A percentile compares a stretch with the other conserved stretches of the same genome.
Evolutionary conservation across 441 rosid genomes (phyloP).

Genomic region (Francoa sonchifolia): DNA sequence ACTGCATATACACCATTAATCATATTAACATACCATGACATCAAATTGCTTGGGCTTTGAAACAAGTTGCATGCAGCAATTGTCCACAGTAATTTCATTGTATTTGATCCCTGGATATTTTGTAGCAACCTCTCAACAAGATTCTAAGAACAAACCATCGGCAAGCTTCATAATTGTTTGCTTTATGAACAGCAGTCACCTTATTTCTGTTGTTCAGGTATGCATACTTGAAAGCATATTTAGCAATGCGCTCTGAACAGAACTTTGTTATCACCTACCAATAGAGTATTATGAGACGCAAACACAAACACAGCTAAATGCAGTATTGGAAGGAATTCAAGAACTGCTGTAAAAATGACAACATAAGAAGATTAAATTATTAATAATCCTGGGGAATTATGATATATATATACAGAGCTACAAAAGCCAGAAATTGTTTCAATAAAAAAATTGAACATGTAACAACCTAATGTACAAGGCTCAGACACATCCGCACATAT

Average conservation of each 20-base stretch:
- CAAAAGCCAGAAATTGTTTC: too few species aligned
- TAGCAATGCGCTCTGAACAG: conserved; percentile 17
- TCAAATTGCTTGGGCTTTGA: conserved; percentile 18
- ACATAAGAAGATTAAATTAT: too few species aligned
- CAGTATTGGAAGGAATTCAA: too few species aligned
- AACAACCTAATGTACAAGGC: too few species aligned
- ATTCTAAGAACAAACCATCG: conserved; percentile 18
- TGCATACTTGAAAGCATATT: conserved; percentile 17
- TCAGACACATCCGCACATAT: too few species aligned
- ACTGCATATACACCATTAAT: too few species aligned
- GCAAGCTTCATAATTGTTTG: conserved; percentile 18
- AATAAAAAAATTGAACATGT: too few species aligned
- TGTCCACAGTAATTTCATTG: conserved; percentile 16
- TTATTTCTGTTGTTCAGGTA: conserved; percentile 16
- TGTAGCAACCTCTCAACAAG: conserved; percentile 17
- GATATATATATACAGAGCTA: too few species aligned
- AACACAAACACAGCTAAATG: too few species aligned
- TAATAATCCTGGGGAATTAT: too few species aligned
- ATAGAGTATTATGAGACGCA: too few species aligned
- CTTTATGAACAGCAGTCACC: conserved; percentile 20
- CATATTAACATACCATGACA: conserved; percentile 17
- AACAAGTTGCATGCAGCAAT: conserved; percentile 21
- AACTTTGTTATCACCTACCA: conserved; percentile 20
- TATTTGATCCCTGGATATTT: conserved; percentile 14
- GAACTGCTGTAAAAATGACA: too few species aligned